Evolutionary conservation across 192 early-diverging fungal species (phyloP).

Genomic region (Entophlyctis helioformis): DNA sequence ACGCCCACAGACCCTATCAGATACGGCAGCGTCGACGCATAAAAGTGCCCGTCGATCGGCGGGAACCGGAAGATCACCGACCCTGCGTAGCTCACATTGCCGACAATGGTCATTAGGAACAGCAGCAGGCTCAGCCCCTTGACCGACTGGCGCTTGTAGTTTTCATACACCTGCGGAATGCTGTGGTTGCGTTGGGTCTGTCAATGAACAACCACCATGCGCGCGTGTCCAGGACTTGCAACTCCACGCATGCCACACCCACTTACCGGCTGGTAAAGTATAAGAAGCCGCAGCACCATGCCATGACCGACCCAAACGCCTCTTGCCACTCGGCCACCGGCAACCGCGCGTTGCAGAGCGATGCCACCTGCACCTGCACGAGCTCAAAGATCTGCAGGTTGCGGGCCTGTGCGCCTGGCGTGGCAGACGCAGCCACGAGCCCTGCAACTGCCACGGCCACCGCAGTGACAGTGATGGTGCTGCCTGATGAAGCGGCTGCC

Average conservation of each 20-base stretch:
- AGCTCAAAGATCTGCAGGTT: neutral
- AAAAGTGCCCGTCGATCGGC: conserved; percentile 8
- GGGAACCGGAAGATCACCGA: conserved; percentile 18
- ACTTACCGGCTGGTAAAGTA: conserved; percentile 17
- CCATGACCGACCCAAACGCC: conserved; percentile 13
- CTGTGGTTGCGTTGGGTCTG: no score
- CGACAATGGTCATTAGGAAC: conserved; percentile 24
- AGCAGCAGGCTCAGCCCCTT: conserved; percentile 22
- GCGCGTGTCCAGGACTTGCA: no score
- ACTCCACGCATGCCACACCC: conserved; percentile 1
- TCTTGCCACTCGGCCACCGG: neutral
- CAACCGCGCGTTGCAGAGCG: conserved; percentile 3
- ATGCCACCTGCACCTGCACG: neutral
- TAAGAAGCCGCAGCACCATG: conserved; percentile 24
- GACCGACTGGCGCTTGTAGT: conserved; percentile 16
- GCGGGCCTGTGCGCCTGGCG: neutral
- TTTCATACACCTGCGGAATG: conserved; percentile 29
- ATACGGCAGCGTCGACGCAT: conserved; percentile 20
- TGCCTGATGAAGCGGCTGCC: neutral
- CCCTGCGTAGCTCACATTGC: conserved; percentile 27
- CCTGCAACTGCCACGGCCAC: neutral
- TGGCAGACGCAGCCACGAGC: neutral
- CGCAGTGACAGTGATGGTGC: neutral
- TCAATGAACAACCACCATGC: no score
- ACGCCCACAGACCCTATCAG: conserved; percentile 24